Evolutionary conservation across 177 flowering plant genomes (phyloP).

Genomic region (Vitis hybrid): DNA sequence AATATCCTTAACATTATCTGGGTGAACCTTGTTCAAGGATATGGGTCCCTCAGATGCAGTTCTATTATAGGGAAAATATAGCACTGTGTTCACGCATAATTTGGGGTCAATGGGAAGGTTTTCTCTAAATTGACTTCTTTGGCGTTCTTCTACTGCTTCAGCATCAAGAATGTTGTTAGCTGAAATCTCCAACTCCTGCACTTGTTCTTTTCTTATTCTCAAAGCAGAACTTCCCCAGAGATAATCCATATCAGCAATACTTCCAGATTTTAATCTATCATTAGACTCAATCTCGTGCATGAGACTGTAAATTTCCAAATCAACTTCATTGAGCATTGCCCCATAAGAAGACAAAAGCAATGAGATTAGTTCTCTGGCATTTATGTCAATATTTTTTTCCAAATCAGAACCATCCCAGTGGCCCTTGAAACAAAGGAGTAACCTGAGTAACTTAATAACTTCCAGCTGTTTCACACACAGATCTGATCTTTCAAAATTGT

Average conservation of each 20-base stretch:
- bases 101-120: constrained; percentile 69
- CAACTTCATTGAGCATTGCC: constrained; percentile 69
- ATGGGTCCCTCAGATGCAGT: constrained; percentile 18
- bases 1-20: constrained; percentile 19
- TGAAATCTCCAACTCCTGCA: constrained; percentile 36
- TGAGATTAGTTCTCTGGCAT: constrained; percentile 55
- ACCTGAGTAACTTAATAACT: constrained; percentile 65
- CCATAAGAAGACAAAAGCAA: constrained; percentile 82
- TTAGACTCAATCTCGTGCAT: constrained; percentile 55
- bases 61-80: constrained; percentile 66
- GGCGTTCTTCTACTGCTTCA: constrained; percentile 46
- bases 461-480: constrained; percentile 47
- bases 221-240: constrained; percentile 84
- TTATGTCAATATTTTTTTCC: constrained; percentile 43
- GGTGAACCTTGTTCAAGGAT: constrained; percentile 21
- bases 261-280: constrained; percentile 30
- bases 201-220: constrained; percentile 45
- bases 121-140: constrained; percentile 69
- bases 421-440: constrained; percentile 38
- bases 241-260: constrained; percentile 61
- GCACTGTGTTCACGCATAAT: constrained; percentile 55
- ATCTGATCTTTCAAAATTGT: constrained; percentile 14
- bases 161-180: constrained; percentile 20
- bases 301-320: constrained; percentile 68
- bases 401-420: constrained; percentile 20